Percentiles rank a stretch among this genome's conserved stretches.
Evolutionary conservation across 1,284 basidiomycete species (phyloP).

Genomic region (Ganoderma sinense): DNA sequence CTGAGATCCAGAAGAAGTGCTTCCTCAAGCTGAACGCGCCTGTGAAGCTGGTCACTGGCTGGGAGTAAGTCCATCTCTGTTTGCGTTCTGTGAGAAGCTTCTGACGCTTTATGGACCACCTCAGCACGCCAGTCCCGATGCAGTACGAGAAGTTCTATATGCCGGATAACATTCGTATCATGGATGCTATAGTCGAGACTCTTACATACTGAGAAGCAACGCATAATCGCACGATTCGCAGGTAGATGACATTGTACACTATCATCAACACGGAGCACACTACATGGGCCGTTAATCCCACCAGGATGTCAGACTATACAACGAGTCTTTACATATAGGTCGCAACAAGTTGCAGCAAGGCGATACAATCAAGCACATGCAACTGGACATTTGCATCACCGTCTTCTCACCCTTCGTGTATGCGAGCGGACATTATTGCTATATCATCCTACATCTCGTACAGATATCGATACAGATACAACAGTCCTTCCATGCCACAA

Average conservation of each 20-base stretch:
- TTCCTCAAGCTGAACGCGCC: conserved; percentile 90
- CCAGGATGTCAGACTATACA: neutral
- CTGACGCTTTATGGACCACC: conserved; percentile 19
- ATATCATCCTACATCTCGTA: neutral
- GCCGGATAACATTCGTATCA: conserved; percentile 83
- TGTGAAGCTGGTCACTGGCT: conserved; percentile 85
- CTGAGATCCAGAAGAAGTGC: conserved; percentile 86
- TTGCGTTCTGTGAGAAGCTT: conserved; percentile 21
- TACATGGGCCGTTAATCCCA: neutral
- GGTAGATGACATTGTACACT: conserved; percentile 22
- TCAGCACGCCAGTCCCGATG: conserved; percentile 80
- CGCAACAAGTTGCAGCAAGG: neutral
- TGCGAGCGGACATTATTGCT: neutral
- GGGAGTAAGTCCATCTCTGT: conserved; percentile 77
- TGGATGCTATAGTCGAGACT: conserved; percentile 88
- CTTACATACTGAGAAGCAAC: conserved; percentile 66
- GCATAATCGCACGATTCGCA: neutral
- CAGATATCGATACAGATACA: conserved; percentile 13
- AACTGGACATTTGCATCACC: neutral
- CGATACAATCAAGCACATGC: neutral
- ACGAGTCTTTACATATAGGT: too few relatives aligned
- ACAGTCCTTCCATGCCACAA: neutral
- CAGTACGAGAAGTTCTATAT: conserved; percentile 93
- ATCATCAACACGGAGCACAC: neutral
- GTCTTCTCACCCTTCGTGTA: neutral